Conservation (phyloP, 148 eudicot genomes). For the Chenopodium formosanum region DNA sequence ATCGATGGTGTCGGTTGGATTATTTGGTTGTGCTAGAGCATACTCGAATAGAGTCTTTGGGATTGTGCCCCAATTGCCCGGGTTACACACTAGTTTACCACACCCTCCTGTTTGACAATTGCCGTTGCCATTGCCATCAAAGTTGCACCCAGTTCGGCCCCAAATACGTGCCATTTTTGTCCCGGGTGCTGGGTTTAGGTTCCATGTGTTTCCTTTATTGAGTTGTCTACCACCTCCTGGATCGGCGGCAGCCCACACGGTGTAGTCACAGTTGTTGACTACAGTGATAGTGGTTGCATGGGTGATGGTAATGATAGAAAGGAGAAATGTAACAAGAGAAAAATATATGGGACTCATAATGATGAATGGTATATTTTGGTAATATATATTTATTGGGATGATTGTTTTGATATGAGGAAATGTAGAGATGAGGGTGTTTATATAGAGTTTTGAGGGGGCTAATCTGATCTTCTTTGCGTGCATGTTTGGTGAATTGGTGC, state of each 20-base stretch:
- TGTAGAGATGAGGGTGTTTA: conserved; percentile 18
- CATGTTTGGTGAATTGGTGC: not conserved
- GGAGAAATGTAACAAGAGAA: conserved; percentile 11
- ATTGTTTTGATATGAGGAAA: conserved; percentile 2
- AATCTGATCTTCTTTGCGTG: no score
- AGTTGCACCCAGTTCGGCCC: conserved; percentile 52
- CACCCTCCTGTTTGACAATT: conserved; percentile 53
- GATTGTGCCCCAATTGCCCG: conserved; percentile 21
- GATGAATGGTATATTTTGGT: not conserved
- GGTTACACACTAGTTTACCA: conserved; percentile 41
- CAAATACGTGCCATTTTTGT: conserved; percentile 46
- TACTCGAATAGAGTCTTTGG: conserved; percentile 54
- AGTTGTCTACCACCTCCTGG: conserved; percentile 43
- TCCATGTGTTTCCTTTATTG: conserved; percentile 30
- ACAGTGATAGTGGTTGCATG: conserved; percentile 40
- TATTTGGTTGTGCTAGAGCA: conserved; percentile 31
- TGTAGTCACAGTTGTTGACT: conserved; percentile 43
- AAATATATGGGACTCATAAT: not conserved
- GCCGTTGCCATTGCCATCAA: conserved; percentile 25
- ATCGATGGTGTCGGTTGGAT: conserved; percentile 43
- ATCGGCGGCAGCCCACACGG: conserved; percentile 51
- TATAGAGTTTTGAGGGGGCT: conserved; percentile 15
- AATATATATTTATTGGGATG: not conserved
- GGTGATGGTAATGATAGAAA: conserved; percentile 19
- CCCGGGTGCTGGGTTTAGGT: conserved; percentile 29